These are phyloP conservation scores for Fagopyrum tataricum DNA, from an alignment of 148 eudicot genomes.

Conservation along the genomic window DNA sequence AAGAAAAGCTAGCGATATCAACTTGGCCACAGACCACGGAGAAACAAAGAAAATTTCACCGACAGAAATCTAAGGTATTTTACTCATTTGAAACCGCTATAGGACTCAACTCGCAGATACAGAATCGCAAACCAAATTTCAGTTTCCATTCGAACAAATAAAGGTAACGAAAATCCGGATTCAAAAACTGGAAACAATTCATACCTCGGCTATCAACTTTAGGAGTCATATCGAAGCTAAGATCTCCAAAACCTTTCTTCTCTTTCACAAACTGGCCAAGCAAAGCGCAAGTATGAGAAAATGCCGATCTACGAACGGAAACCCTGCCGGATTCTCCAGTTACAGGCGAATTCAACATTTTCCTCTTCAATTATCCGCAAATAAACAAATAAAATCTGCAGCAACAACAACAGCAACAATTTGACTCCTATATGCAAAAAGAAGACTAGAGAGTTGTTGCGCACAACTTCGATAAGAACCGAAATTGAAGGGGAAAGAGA, in stretches of 20 bases:
- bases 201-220: conserved; percentile 33
- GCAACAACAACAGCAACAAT: neutral
- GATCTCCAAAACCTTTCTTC: conserved; percentile 35
- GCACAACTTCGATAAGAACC: neutral
- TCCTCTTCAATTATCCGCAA: neutral
- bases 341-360: conserved; percentile 9
- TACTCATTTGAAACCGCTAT: neutral
- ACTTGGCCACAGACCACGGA: neutral
- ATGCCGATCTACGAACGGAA: conserved; percentile 13
- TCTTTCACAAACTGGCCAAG: conserved; percentile 60
- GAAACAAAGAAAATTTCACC: neutral
- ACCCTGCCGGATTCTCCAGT: conserved; percentile 6
- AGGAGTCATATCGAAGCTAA: conserved; percentile 25
- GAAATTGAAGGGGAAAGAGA: neutral
- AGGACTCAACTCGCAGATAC: neutral
- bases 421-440: neutral
- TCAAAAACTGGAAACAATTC: neutral
- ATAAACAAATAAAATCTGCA: neutral
- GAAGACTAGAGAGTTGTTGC: neutral
- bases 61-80: neutral
- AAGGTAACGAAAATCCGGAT: neutral
- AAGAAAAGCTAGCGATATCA: neutral
- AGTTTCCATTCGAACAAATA: neutral
- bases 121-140: neutral
- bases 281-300: conserved; percentile 41